Percentiles rank a stretch among this genome's conserved stretches.
Conservation (phyloP, 2,329 filamentous ascomycete species). For the Apiospora sp. region DNA sequence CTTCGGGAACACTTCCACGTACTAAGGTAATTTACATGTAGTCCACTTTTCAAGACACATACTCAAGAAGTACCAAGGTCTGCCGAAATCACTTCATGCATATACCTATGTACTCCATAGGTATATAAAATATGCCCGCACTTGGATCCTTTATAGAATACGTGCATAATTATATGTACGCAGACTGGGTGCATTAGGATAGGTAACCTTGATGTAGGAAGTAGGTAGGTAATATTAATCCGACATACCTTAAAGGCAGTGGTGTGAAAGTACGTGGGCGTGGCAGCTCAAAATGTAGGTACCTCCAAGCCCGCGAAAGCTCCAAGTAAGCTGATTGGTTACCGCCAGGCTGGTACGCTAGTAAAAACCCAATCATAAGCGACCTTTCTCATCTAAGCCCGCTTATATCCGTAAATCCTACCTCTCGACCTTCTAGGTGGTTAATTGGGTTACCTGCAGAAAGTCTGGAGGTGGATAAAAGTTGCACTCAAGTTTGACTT, state of each 20-base stretch:
- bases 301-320: background rate
- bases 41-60: background rate
- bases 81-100: too few relatives aligned
- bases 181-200: too few relatives aligned
- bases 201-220: too few relatives aligned
- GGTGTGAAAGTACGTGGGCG: too few relatives aligned
- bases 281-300: background rate
- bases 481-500: background rate
- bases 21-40: background rate
- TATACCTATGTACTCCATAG: too few relatives aligned
- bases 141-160: too few relatives aligned
- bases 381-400: background rate
- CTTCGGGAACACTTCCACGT: conserved; percentile 3
- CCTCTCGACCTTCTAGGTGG: background rate
- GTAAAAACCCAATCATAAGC: background rate
- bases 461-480: background rate
- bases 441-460: background rate
- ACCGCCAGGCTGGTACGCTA: background rate
- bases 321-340: background rate
- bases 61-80: background rate
- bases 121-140: too few relatives aligned
- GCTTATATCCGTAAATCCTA: background rate
- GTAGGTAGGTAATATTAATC: too few relatives aligned
- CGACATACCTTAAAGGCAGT: background rate
- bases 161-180: too few relatives aligned